Base-by-base conservation (phyloP, 208 protist genomes). In the Wallacemonas sp. region DNA sequence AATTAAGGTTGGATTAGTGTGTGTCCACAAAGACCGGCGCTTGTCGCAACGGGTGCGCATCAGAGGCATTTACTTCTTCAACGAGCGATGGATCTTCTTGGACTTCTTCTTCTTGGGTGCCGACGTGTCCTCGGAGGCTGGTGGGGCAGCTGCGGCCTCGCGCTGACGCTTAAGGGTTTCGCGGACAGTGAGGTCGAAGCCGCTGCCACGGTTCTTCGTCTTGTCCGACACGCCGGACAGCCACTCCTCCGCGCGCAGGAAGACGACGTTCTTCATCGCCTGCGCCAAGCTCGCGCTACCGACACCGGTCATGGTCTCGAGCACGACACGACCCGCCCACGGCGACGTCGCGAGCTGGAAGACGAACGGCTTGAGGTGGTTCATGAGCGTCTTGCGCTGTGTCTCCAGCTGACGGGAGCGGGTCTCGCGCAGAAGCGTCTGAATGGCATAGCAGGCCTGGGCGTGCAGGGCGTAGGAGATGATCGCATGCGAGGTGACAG, bases 311-410 rank as follows among this genome's bases (percentile, higher is more conserved):
- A 96, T 93, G 27, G 87, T 66, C n/a, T 94, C 88, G 0, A 96
- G 80, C 47, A 96, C 91, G 2, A 96, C 69, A 12, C 88, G 86
- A 4, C 91, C 91, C 0, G 91, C 85, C 91, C 91, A 96, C 33
- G 88, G 91, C 11, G 86, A 93, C 30, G 88, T 74, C 17, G 91
- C 70, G 12, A 96, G 75, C 34, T 88, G 79, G 39, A 96, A 93
- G 14, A 96, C 91, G 43, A 85, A 78, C 32, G 91, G 88, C 70
- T 96, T 96, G 58, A 96, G 78, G 58, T 88, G 80, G 36, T 89
- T 81, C 88, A 94, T 90, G 30, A 96, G 75, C 21, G 72, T 52
- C 55, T 80, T 85, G 43, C 86, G 83, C 57, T 88, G 74, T 1
- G 32, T 27, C 9, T 93, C 82, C 30, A 96, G 68, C 36, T 84